Conservation (phyloP, 108 stramenopile genomes). For the Cyclotella sp. region DNA sequence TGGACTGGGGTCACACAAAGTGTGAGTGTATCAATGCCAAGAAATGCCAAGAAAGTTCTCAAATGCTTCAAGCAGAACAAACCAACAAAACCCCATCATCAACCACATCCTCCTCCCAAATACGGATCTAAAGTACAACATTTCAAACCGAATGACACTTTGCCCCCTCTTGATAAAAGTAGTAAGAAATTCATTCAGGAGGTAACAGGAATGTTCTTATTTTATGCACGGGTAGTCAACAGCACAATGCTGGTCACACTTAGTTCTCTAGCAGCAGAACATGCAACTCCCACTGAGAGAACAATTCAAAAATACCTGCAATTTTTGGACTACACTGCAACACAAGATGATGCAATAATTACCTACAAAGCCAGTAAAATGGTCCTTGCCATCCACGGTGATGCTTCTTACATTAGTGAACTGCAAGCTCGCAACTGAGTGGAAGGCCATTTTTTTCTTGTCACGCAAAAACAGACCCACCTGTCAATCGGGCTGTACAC, state of each 20-base stretch:
- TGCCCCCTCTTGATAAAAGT: not conserved
- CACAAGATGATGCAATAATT: not conserved
- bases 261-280: not conserved
- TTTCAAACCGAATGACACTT: not conserved
- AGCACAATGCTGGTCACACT: not conserved
- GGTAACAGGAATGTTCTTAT: not conserved
- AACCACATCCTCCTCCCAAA: not conserved
- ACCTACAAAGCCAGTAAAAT: not conserved
- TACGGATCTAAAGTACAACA: not conserved
- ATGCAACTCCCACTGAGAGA: not conserved
- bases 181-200: not conserved
- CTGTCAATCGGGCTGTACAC: not conserved
- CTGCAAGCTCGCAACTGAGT: not conserved
- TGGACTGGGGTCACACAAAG: too few species aligned
- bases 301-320: not conserved
- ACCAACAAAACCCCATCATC: not conserved
- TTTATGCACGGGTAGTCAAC: not conserved
- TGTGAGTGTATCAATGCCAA: too few species aligned
- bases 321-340: not conserved
- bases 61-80: not conserved
- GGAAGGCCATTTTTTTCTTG: not conserved
- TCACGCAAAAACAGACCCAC: not conserved
- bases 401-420: not conserved
- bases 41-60: too few species aligned
- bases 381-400: not conserved